Percentiles rank a stretch among this genome's conserved stretches.
These are phyloP conservation scores for Ustilago cynodontis DNA, from an alignment of 1,284 basidiomycete species.

Conservation along the genomic window DNA sequence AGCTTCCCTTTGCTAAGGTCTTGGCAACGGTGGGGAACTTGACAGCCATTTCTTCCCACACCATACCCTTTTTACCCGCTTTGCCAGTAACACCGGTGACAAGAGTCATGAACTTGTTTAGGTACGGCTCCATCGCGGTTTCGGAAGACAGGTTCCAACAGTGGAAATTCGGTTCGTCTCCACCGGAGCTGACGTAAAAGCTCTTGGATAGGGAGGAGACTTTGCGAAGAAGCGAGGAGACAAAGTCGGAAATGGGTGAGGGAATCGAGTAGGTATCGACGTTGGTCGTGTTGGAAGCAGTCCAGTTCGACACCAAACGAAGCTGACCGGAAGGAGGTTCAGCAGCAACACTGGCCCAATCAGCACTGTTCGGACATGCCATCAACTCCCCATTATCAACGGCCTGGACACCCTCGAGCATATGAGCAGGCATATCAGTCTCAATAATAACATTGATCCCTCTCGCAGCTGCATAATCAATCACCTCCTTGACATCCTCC, in stretches of 20 bases:
- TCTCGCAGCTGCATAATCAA: slow-evolving; percentile 79
- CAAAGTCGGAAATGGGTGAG: slow-evolving; percentile 52
- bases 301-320: slow-evolving; percentile 23
- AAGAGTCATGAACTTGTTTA: slow-evolving; percentile 76
- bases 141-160: slow-evolving; percentile 74
- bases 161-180: slow-evolving; percentile 81
- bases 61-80: slow-evolving; percentile 76
- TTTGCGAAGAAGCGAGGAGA: slow-evolving; percentile 52
- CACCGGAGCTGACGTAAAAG: slow-evolving; percentile 80
- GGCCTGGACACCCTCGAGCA: slow-evolving; percentile 75
- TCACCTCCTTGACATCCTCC: slow-evolving; percentile 76
- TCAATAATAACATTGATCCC: slow-evolving; percentile 82
- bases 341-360: slow-evolving; percentile 73
- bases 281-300: slow-evolving; percentile 74
- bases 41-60: slow-evolving; percentile 77
- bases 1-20: slow-evolving; percentile 76
- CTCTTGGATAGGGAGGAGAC: slow-evolving; percentile 74
- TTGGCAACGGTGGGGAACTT: slow-evolving; percentile 65
- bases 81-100: slow-evolving; percentile 73
- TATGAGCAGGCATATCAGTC: slow-evolving; percentile 85
- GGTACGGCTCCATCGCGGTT: slow-evolving; percentile 41
- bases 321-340: slow-evolving; percentile 87
- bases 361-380: slow-evolving; percentile 77
- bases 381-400: slow-evolving; percentile 78
- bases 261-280: slow-evolving; percentile 71